Evolutionary conservation across 768 basidiomycete genomes (phyloP).

Genomic region (Kwoniella sp.): DNA sequence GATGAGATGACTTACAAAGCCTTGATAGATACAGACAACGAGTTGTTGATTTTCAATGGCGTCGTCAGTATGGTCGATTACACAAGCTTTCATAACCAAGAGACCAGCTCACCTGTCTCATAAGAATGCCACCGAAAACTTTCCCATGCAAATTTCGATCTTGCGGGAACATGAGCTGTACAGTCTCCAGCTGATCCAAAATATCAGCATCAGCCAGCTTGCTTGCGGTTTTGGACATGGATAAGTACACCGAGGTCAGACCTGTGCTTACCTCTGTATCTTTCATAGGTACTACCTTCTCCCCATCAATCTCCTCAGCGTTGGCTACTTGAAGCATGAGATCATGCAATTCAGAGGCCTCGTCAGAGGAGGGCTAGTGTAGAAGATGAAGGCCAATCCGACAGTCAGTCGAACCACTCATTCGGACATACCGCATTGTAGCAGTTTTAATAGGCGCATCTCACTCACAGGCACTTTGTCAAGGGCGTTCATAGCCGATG

Average conservation of each 20-base stretch:
- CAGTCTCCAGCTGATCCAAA: conserved; percentile 41
- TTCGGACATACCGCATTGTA: background rate
- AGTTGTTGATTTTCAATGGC: too few species aligned
- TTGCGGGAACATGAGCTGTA: conserved; percentile 78
- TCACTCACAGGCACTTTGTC: conserved; percentile 63
- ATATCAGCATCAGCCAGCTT: conserved; percentile 4
- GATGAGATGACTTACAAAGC: conserved; percentile 18
- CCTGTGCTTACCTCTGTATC: conserved; percentile 68
- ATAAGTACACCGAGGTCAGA: background rate
- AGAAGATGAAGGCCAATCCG: background rate
- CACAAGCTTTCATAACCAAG: too few species aligned
- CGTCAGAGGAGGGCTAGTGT: conserved; percentile 66
- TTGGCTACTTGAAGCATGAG: conserved; percentile 64
- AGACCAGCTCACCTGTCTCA: conserved; percentile 64
- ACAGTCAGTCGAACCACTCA: background rate
- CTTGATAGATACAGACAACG: too few species aligned
- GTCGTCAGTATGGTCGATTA: too few species aligned
- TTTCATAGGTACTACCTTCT: conserved; percentile 71
- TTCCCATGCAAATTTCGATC: conserved; percentile 82
- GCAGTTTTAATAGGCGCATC: too few species aligned
- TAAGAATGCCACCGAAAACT: conserved; percentile 72
- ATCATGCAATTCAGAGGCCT: conserved; percentile 70
- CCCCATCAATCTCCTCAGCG: conserved; percentile 57
- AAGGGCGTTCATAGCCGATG: conserved; percentile 64
- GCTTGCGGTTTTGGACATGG: too few species aligned